Conservation (phyloP, 441 rosid species). For the Omphalea diandra region DNA sequence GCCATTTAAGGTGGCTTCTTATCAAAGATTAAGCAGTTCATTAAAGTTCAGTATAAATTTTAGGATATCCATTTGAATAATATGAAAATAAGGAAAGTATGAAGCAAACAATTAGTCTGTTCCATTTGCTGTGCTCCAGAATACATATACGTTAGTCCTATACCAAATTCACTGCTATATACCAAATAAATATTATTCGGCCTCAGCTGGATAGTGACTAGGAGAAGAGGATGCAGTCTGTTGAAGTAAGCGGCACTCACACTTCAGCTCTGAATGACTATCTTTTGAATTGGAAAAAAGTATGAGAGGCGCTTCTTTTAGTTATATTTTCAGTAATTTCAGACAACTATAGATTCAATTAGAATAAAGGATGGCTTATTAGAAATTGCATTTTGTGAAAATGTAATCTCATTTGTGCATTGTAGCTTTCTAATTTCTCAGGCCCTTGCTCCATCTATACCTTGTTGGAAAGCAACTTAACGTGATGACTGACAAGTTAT, state of each 20-base stretch:
- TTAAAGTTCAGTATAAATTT: not conserved
- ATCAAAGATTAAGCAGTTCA: not conserved
- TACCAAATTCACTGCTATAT: not conserved
- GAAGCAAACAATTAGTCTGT: not conserved
- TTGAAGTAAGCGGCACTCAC: not conserved
- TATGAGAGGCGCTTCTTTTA: not conserved
- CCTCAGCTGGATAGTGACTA: not conserved
- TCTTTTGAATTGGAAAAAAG: not conserved
- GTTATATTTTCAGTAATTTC: not conserved
- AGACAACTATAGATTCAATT: not conserved
- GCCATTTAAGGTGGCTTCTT: not conserved
- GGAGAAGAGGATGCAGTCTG: not conserved
- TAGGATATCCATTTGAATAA: not conserved
- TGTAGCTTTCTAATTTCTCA: not conserved
- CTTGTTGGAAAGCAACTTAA: not conserved
- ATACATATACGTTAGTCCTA: not conserved
- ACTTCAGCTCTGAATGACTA: not conserved
- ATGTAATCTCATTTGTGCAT: not conserved
- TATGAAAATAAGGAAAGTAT: not conserved
- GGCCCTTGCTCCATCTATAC: not conserved
- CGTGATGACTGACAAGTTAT: not conserved
- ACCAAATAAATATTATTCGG: not conserved
- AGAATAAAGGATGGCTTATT: not conserved
- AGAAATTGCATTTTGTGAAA: not conserved
- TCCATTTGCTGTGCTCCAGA: not conserved